Base-by-base conservation (phyloP, 1,284 basidiomycete genomes). In the Pseudozyma pruni region DNA sequence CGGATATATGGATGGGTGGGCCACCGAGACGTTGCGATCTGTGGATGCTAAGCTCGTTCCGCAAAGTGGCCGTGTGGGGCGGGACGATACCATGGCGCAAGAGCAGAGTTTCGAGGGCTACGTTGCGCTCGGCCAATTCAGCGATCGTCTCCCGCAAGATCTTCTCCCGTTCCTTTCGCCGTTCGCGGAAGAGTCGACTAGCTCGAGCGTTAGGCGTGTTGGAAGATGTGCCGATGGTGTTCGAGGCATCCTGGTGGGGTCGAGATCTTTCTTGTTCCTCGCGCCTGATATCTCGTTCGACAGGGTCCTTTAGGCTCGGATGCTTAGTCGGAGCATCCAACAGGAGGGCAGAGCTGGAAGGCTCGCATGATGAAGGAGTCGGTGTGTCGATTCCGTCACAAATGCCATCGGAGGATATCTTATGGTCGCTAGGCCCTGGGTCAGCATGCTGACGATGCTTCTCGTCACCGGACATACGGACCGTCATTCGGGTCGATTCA, bases 1-100 rank as follows among this genome's bases (percentile, higher is more conserved):
- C 56, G 8, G 63, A 45, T 20, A 67, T 67, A n/a, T 52, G 48
- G n/a, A 67, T 60, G 16, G 57, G 57, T 8, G 63, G 63, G 2
- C 57, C 63, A 3, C 63, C 63, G 4, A 17, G 34, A 11, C 45
- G 16, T 17, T 67, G 56, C 6, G 52, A 60, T 8, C 49, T 37
- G 14, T 67, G 52, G 2, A 67, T 6, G 40, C 48, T 46, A 33
- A 67, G 57, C 8, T 67, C 57, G 10, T 55, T 32, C 13, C 37
- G 48, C 23, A 60, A 31, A 10, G 57, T 67, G 11, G 41, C 32
- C 1, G 39, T 13, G 5, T n/a, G 8, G 1, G 56, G 63, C 14
- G 63, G 49, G 3, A 39, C 37, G 25, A 62, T 61, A 2, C 64
- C 58, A 27, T 68, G 44, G 3, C 32, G 32, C 16, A 58, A 33